Evolutionary conservation across 1,284 basidiomycete genomes (phyloP), one percentile per base, ranked within the genome.

Genomic region (Fereydounia khargensis): DNA sequence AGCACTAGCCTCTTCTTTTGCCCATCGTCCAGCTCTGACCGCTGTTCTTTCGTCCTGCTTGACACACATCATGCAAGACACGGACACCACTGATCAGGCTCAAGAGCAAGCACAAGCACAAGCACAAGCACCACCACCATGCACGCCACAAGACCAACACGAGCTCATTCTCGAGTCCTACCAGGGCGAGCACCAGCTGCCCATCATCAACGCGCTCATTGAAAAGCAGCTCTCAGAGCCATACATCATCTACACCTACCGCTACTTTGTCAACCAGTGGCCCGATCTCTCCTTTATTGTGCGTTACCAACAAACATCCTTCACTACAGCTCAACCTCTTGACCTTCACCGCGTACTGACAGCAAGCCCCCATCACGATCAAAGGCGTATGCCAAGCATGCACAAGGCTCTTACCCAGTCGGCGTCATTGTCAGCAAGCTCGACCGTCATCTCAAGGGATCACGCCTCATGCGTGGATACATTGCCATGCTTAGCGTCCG

Each of bases 361-460:
- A n/a, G n/a, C n/a, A n/a, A n/a, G n/a, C n/a, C n/a, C n/a, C n/a
- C n/a, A n/a, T n/a, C n/a, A n/a, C n/a, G n/a, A n/a, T n/a, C n/a
- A n/a, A n/a, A n/a, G n/a, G n/a, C n/a, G n/a, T n/a, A n/a, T n/a
- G n/a, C n/a, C n/a, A n/a, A n/a, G n/a, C n/a, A n/a, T n/a, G n/a
- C n/a, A n/a, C n/a, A n/a, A n/a, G n/a, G n/a, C n/a, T n/a, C n/a
- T 7, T 31, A 31, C 11, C 50, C 70, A 0, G 58, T 73, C 2
- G 94, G 90, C 17, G 89, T 90, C 4, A 88, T 98, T 50, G 87
- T 98, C 21, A 92, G 90, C 82, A 97, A 97, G 79, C 88, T 94
- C 76, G 91, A 90, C 65, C 80, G 82, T 70, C 92, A 96, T 77
- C 40, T 66, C 19, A 81, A 82, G 52, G 68, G 73, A 6, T 57